phyloP scores from a whole-genome alignment of 805 yeast species.

The Starmerella ratchasimensis region DNA sequence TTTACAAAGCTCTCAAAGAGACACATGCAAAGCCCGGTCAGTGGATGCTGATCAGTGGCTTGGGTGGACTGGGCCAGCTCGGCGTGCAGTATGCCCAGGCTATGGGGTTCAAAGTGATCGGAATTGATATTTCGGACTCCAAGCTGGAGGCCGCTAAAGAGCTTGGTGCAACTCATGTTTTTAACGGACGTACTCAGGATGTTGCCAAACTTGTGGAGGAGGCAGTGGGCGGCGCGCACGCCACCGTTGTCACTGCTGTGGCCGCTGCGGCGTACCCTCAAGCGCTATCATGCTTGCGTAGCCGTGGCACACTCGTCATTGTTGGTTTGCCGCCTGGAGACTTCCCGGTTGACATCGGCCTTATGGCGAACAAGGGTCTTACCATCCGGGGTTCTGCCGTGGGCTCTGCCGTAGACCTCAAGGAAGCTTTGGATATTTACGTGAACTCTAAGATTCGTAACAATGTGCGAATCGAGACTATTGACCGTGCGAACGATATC shows the following conservation, averaged over 20 bases:
- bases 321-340: slow-evolving; percentile 51
- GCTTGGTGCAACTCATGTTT: slow-evolving; percentile 50
- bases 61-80: slow-evolving; percentile 67
- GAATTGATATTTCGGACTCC: slow-evolving; percentile 57
- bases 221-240: slow-evolving; percentile 56
- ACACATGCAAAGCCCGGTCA: slow-evolving; percentile 49
- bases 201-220: slow-evolving; percentile 26
- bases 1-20: slow-evolving; percentile 52
- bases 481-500: slow-evolving; percentile 32
- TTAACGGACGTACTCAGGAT: slow-evolving; percentile 39
- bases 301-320: slow-evolving; percentile 45
- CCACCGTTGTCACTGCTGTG: slow-evolving; percentile 51
- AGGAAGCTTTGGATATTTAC: slow-evolving; percentile 39
- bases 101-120: slow-evolving; percentile 59
- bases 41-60: slow-evolving; percentile 65
- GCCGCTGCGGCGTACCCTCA: slow-evolving; percentile 29
- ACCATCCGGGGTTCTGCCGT: slow-evolving; percentile 45
- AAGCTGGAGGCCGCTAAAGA: slow-evolving; percentile 40
- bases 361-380: slow-evolving; percentile 42
- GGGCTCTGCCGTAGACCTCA: slow-evolving; percentile 47
- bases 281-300: slow-evolving; percentile 23
- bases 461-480: slow-evolving; percentile 41
- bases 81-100: slow-evolving; percentile 67
- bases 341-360: slow-evolving; percentile 32
- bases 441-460: slow-evolving; percentile 39